These are phyloP conservation scores for Leishmania amazonensis DNA, from an alignment of 208 protist genomes.

Conservation along the genomic window DNA sequence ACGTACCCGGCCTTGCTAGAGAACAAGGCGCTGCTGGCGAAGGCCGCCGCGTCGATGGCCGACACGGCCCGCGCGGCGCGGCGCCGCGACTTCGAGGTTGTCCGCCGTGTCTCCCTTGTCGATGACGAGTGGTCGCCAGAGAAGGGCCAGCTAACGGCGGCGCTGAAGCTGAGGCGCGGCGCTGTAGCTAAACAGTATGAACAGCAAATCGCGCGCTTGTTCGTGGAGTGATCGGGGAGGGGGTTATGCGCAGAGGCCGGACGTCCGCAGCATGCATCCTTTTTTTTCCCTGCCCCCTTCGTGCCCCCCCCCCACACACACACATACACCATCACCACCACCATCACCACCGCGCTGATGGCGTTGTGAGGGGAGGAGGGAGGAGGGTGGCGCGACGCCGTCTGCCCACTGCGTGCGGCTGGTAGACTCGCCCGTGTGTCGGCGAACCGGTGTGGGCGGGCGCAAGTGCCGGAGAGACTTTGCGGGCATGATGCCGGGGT, in stretches of 20 bases:
- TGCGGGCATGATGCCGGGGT: background rate
- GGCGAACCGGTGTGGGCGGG: background rate
- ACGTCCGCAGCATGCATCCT: background rate
- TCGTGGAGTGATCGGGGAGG: constrained; percentile 29
- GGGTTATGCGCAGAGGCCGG: background rate
- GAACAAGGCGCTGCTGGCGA: constrained; percentile 17
- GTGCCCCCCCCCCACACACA: background rate
- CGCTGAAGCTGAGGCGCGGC: constrained; percentile 70
- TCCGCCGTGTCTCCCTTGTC: constrained; percentile 49
- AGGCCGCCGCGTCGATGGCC: constrained; percentile 42
- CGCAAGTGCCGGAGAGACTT: background rate
- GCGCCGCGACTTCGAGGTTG: constrained; percentile 51
- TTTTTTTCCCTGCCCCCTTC: background rate
- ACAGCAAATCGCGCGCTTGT: constrained; percentile 57
- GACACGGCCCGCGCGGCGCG: constrained; percentile 34
- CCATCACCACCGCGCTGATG: too few species aligned
- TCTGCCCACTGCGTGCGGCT: background rate
- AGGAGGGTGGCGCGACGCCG: too few species aligned
- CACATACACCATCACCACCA: too few species aligned
- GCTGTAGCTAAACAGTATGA: constrained; percentile 58
- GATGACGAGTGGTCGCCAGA: constrained; percentile 83
- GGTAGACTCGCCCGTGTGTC: background rate
- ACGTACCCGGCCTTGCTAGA: constrained; percentile 40
- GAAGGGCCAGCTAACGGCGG: constrained; percentile 75
- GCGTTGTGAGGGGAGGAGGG: too few species aligned